Conservation (phyloP, 139 green algal species). For the Chlorella sp. region DNA sequence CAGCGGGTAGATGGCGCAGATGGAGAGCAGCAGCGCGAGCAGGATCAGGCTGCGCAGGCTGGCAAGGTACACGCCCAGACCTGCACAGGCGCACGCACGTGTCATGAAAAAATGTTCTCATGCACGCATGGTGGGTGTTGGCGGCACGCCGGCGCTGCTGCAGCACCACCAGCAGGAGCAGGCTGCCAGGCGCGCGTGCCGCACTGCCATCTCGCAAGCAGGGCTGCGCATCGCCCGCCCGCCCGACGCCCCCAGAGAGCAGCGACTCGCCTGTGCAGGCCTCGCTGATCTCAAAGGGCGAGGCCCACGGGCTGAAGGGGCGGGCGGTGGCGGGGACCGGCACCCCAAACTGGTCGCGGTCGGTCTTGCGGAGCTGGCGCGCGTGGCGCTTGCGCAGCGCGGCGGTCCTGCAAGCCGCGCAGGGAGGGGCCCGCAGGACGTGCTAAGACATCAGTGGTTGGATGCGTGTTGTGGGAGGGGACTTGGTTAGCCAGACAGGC, state of each 20-base stretch:
- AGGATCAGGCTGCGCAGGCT: constrained; percentile 30
- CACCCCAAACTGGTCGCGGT: constrained; percentile 36
- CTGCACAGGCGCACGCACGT: not conserved
- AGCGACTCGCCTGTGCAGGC: constrained; percentile 24
- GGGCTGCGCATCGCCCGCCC: too few species aligned
- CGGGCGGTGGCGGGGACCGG: constrained; percentile 24
- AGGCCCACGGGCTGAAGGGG: constrained; percentile 36
- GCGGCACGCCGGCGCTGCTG: too few species aligned
- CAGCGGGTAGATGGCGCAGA: constrained; percentile 49
- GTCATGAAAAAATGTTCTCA: not conserved
- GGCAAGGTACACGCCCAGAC: constrained; percentile 39
- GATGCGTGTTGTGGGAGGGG: too few species aligned
- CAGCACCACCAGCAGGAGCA: too few species aligned
- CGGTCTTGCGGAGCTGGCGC: constrained; percentile 21
- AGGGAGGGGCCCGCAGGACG: too few species aligned
- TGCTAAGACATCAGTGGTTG: not conserved
- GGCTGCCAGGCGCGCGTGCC: not conserved
- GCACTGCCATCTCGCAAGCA: not conserved
- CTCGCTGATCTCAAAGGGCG: constrained; percentile 26
- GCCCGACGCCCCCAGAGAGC: too few species aligned
- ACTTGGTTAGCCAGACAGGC: too few species aligned
- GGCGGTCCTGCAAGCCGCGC: constrained; percentile 13
- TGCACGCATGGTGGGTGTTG: not conserved
- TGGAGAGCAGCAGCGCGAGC: constrained; percentile 33
- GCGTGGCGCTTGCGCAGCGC: constrained; percentile 29